Conservation (phyloP, 2,329 filamentous ascomycete species). For the Sarocladium brachiariae region DNA sequence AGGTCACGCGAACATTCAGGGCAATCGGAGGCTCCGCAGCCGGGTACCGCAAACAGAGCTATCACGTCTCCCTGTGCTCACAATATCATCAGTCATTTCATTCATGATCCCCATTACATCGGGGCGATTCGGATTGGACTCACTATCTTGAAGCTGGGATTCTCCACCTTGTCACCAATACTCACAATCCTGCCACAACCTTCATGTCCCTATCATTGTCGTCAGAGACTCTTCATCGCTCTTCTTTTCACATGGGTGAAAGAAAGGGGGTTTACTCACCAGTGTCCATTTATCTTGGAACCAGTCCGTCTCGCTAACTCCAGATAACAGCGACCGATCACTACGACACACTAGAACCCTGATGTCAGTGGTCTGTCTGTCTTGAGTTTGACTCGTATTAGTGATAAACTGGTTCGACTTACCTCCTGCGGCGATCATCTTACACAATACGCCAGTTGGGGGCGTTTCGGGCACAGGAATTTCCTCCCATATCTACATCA, state of each 20-base stretch:
- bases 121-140: background rate
- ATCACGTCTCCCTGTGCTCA: background rate
- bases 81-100: background rate
- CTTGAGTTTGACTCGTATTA: background rate
- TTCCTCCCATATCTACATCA: constrained; percentile 3
- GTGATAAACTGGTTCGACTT: background rate
- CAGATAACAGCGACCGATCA: background rate
- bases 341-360: background rate
- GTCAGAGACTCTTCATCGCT: no score
- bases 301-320: background rate
- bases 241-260: background rate
- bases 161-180: constrained; percentile 1
- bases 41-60: background rate
- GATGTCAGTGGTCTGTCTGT: background rate
- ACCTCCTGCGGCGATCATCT: constrained; percentile 7
- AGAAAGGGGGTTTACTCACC: background rate
- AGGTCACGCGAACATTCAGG: constrained; percentile 33
- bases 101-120: no score
- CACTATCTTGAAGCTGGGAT: constrained; percentile 6
- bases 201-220: background rate
- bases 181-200: constrained; percentile 2
- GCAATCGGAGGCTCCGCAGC: background rate
- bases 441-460: background rate
- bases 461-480: background rate
- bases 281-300: constrained; percentile 4